Evolutionary conservation across 495 filamentous ascomycete genomes (phyloP).

Genomic region (Cladorrhinum samala): DNA sequence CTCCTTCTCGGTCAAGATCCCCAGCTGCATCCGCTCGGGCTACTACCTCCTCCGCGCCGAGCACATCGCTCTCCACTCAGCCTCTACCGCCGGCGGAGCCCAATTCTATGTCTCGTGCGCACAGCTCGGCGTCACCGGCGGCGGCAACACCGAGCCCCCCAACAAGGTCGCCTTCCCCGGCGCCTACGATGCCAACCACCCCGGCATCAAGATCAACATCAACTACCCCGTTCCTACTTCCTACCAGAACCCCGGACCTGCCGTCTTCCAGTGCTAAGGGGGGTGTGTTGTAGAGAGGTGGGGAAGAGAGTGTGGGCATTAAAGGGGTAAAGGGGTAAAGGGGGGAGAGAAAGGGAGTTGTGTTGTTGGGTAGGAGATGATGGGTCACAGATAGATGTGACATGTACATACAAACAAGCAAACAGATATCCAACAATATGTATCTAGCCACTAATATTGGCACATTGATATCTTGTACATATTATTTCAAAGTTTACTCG

Average conservation of each 20-base stretch:
- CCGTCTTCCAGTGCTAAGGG: slow-evolving; percentile 29
- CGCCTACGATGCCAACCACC: slow-evolving; percentile 35
- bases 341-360: too few relatives aligned
- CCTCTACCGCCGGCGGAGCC: slow-evolving; percentile 37
- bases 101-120: slow-evolving; percentile 47
- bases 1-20: slow-evolving; percentile 35
- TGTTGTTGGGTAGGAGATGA: too few relatives aligned
- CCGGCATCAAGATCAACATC: slow-evolving; percentile 40
- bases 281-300: too few relatives aligned
- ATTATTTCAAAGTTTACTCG: too few relatives aligned
- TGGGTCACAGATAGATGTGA: too few relatives aligned
- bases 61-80: slow-evolving; percentile 49
- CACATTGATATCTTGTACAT: too few relatives aligned
- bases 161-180: slow-evolving; percentile 36
- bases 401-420: too few relatives aligned
- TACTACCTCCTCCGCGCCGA: slow-evolving; percentile 56
- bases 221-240: slow-evolving; percentile 36
- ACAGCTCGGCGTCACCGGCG: slow-evolving; percentile 35
- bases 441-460: too few relatives aligned
- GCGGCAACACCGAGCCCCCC: slow-evolving; percentile 30
- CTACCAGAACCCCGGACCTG: slow-evolving; percentile 42
- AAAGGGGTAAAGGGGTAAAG: too few relatives aligned
- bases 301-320: too few relatives aligned
- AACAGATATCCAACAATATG: too few relatives aligned
- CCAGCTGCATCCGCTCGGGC: slow-evolving; percentile 42